Evolutionary conservation across 1,284 basidiomycete genomes (phyloP).

Genomic region (Bondarzewia mesenterica): DNA sequence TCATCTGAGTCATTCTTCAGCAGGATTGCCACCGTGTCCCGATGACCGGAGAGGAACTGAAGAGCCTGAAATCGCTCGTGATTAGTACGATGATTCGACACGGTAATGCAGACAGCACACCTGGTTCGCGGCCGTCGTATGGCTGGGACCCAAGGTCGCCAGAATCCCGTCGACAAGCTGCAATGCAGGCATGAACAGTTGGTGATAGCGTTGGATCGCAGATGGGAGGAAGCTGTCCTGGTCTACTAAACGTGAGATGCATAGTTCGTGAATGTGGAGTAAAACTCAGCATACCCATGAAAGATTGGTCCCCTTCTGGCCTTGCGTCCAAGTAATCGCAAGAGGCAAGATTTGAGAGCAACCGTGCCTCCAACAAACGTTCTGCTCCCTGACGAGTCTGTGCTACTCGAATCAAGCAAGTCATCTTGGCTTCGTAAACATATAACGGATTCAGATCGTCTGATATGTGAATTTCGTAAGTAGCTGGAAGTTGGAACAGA

Average conservation of each 20-base stretch:
- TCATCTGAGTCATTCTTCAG: conserved; percentile 66
- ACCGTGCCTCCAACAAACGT: conserved; percentile 71
- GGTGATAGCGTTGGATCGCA: conserved; percentile 82
- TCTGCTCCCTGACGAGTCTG: conserved; percentile 81
- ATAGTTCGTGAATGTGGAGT: background rate
- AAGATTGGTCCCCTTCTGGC: conserved; percentile 75
- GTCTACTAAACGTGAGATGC: conserved; percentile 36
- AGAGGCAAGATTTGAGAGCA: conserved; percentile 74
- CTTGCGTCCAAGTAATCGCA: conserved; percentile 84
- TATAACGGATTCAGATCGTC: conserved; percentile 89
- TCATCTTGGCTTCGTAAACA: conserved; percentile 93
- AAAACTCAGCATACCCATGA: conserved; percentile 52
- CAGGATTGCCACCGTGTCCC: conserved; percentile 73
- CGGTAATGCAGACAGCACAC: conserved; percentile 25
- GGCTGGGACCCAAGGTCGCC: conserved; percentile 58
- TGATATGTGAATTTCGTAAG: conserved; percentile 21
- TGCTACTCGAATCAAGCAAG: conserved; percentile 79
- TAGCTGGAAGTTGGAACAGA: background rate
- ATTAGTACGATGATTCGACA: conserved; percentile 1
- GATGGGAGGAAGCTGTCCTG: conserved; percentile 83
- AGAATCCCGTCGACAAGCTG: conserved; percentile 72
- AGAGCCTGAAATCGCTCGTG: conserved; percentile 39
- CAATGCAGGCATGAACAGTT: conserved; percentile 78
- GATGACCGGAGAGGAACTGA: conserved; percentile 71
- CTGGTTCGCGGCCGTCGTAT: conserved; percentile 59